Base-by-base conservation (phyloP, 1,139 yeast species). In the Diutina sp. region DNA sequence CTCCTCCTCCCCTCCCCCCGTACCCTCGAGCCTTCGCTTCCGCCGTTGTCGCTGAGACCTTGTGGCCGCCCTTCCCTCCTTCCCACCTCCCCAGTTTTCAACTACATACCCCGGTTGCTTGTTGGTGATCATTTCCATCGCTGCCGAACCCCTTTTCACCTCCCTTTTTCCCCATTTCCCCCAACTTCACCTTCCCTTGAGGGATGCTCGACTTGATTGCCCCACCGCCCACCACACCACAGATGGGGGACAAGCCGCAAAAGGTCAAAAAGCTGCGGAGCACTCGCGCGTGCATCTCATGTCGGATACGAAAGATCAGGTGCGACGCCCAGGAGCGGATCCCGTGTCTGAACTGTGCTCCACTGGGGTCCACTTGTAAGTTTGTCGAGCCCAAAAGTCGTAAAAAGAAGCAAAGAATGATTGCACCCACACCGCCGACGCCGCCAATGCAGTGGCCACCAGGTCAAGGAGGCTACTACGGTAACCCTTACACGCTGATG, bases 251-350 rank as follows among this genome's bases (percentile, higher is more conserved):
- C 21, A 30, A 50, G n/a, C 44, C 53, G 38, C 51, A 48, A 50
- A 50, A 50, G 44, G 53, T 50, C 29, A 50, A 50, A 44, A 50
- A 50, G 28, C 53, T 50, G 53, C 53, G 53, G 41, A 50, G 53
- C 53, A 50, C 53, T 6, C 25, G 53, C 7, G 53, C 53, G 7
- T 50, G 53, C 16, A 32, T 50, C 35, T 50, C 53, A 8, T 50
- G 53, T 16, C 53, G 53, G 53, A 50, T 50, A 30, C 53, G 53
- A 30, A 50, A 50, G 44, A 50, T 50, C 16, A 25, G 53, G 12
- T 50, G 53, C 32, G 53, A 50, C 32, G 53, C 53, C 53, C 53
- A 50, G 28, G 53, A 50, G 32, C 53, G 53, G 29, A 50, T 50
- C 29, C 53, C 53, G 7, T 50, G 53, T 32, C 32, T 38, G 16